phyloP scores from a whole-genome alignment of 2,329 filamentous ascomycete genomes.

The Apiospora phragmitis region DNA sequence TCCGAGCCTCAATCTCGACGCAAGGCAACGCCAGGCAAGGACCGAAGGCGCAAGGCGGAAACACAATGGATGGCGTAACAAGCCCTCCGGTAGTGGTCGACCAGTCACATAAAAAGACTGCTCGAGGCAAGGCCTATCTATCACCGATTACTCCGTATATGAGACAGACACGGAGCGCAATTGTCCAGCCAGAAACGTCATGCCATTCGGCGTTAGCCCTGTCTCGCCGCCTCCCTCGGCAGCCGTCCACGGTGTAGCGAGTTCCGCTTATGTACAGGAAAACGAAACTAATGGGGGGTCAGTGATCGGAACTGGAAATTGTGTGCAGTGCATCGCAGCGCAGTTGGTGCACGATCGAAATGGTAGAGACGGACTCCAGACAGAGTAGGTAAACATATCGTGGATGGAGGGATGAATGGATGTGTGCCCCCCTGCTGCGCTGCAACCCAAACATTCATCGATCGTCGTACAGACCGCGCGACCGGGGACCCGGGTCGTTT shows the following conservation, averaged over 20 bases:
- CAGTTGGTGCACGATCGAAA: not conserved
- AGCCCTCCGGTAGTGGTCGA: not conserved
- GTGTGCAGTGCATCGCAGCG: not conserved
- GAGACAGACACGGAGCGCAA: not conserved
- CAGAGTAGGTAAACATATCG: not conserved
- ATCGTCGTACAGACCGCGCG: not conserved
- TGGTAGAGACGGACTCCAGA: not conserved
- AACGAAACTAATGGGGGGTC: not conserved
- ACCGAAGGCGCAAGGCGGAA: not conserved
- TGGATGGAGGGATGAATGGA: not conserved
- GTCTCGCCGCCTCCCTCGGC: conserved; percentile 2
- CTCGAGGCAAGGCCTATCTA: not conserved
- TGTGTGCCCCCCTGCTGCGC: not conserved
- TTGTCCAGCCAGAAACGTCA: not conserved
- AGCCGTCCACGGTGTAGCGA: not conserved
- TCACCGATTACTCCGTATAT: conserved; percentile 6
- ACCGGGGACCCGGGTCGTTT: conserved; percentile 3
- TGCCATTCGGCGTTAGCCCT: not conserved
- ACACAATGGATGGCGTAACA: not conserved
- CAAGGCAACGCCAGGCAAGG: not conserved
- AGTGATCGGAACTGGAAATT: not conserved
- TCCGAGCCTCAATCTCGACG: not conserved
- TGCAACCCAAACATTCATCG: not conserved
- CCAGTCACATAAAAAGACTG: not conserved
- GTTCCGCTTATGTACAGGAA: conserved; percentile 1